phyloP scores from a whole-genome alignment of 352 stramenopile genomes.

The Globisporangium solare region DNA sequence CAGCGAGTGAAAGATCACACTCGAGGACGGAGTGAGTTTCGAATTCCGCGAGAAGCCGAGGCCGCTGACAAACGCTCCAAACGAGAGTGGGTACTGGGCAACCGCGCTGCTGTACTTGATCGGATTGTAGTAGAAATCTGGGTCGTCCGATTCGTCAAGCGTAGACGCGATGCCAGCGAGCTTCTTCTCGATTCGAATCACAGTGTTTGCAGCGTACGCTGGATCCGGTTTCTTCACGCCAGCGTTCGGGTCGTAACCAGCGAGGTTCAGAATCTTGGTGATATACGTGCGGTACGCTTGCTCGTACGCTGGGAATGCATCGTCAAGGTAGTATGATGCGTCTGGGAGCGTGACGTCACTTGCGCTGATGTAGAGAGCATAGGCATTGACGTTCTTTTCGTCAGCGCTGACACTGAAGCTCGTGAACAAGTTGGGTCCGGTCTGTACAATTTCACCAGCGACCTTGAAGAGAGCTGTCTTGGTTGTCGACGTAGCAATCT shows the following conservation, averaged over 20 bases:
- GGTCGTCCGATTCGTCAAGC: too few species aligned
- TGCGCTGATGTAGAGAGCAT: constrained; percentile 71
- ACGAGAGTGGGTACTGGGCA: constrained; percentile 14
- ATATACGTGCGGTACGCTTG: too few species aligned
- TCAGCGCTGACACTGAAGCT: constrained; percentile 47
- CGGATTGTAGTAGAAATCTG: too few species aligned
- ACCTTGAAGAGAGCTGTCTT: constrained; percentile 36
- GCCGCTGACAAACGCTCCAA: constrained; percentile 41
- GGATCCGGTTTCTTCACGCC: neutral
- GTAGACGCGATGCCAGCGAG: constrained; percentile 28
- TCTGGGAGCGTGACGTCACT: constrained; percentile 74
- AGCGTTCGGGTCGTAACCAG: too few species aligned
- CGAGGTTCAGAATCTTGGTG: too few species aligned
- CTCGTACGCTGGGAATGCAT: constrained; percentile 7
- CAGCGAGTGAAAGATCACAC: constrained; percentile 44
- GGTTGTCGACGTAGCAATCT: constrained; percentile 24
- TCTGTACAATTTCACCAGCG: constrained; percentile 39
- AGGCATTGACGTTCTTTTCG: constrained; percentile 61
- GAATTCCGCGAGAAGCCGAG: constrained; percentile 32
- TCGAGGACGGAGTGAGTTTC: constrained; percentile 25
- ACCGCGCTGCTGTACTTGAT: too few species aligned
- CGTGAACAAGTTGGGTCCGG: constrained; percentile 65
- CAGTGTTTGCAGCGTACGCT: constrained; percentile 8
- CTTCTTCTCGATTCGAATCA: constrained; percentile 68
- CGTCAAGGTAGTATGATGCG: constrained; percentile 85